Evolutionary conservation across 768 basidiomycete species (phyloP), one percentile per base, ranked within the genome.

Genomic region (Coprinopsis strossmayeri): DNA sequence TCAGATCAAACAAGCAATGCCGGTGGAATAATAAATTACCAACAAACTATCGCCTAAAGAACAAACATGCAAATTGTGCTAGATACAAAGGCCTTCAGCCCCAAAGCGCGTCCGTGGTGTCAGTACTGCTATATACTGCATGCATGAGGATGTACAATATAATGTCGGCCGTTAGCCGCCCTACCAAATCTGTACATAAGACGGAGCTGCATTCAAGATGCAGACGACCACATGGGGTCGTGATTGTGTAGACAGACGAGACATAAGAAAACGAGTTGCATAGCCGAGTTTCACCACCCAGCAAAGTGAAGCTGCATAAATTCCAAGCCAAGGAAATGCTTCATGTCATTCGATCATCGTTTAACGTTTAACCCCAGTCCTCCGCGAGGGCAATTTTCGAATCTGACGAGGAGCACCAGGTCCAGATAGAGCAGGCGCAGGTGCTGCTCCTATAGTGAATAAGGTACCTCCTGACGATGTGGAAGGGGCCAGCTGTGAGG

Each of bases 371-470:
- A 4, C 43, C n/a, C 40, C 52, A 18, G 27, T 15, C 18, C 50
- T 50, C 38, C 54, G 25, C 5, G 23, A 44, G 17, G 54, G 54
- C 35, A 55, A 23, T 32, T 55, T 55, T 46, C 48, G 32, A 12
- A 51, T 55, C 27, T 43, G 45, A 12, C 54, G 45, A 26, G 42
- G 10, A 7, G 18, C 50, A 24, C 21, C 40, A n/a, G n/a, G n/a
- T 43, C 23, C 42, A 40, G 13, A n/a, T 5, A 20, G 27, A 9
- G 30, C 25, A 3, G 70, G 63, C 21, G 72, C 55, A 15, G 81
- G 75, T 1, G 76, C 72, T 40, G 81, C 69, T 25, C 81, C 82
- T 46, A 83, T 82, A 11, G 80, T 83, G 57, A 83, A 83, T 28
- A 83, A 52, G 5, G 65, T 64, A 5, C 68, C 68, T 17, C 64